These are phyloP conservation scores for Albifimbria verrucaria DNA, from an alignment of 2,329 filamentous ascomycete species.

Conservation along the genomic window DNA sequence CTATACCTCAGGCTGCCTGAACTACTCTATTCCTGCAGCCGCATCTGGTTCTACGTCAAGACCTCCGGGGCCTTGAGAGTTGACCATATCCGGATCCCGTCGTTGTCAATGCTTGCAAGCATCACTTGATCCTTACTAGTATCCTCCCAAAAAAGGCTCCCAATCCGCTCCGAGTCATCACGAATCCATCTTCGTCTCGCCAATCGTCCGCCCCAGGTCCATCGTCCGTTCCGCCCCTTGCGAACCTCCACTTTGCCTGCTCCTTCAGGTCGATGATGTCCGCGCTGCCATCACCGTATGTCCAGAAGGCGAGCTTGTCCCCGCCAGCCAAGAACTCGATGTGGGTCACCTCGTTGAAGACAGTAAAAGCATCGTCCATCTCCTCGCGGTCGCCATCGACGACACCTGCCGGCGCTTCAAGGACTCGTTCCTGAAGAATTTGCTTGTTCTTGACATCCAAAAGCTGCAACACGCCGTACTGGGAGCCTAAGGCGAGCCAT, in stretches of 20 bases:
- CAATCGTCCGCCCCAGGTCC: background rate
- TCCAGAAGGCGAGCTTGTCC: background rate
- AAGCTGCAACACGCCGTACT: background rate
- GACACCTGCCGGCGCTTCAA: background rate
- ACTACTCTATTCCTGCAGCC: too few species aligned
- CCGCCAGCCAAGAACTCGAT: constrained; percentile 2
- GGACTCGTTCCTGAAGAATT: background rate
- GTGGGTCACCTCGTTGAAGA: background rate
- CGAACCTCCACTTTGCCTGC: constrained; percentile 7
- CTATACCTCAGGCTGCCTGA: too few species aligned
- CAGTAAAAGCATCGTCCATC: background rate
- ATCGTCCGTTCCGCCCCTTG: constrained; percentile 5
- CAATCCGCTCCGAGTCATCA: background rate
- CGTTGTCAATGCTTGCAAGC: constrained; percentile 4
- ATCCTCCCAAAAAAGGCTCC: constrained; percentile 3
- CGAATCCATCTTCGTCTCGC: constrained; percentile 3
- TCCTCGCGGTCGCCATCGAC: background rate
- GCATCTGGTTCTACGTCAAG: too few species aligned
- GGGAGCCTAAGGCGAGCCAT: constrained; percentile 2
- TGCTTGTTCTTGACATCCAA: constrained; percentile 4
- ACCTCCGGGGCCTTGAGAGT: too few species aligned
- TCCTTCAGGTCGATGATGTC: constrained; percentile 3
- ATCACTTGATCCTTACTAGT: background rate
- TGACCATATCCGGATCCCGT: constrained; percentile 5
- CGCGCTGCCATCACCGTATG: constrained; percentile 3